These are phyloP conservation scores for Raffaelea ambrosiae DNA, from an alignment of 2,329 filamentous ascomycete species.

Conservation along the genomic window DNA sequence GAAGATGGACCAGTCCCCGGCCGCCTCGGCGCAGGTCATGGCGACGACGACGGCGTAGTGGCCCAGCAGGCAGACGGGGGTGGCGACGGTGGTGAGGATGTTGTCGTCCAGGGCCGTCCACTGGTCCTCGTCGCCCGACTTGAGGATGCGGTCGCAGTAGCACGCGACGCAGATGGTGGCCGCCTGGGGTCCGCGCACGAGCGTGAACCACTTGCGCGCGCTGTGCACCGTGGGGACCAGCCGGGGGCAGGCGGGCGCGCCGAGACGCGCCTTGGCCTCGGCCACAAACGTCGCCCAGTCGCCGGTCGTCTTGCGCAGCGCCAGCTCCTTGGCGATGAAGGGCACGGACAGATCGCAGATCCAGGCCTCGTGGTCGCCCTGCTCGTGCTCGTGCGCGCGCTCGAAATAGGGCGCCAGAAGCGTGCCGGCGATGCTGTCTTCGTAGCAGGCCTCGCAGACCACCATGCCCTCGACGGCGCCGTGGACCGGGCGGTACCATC, in stretches of 20 bases:
- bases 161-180: constrained; percentile 21
- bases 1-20: background rate
- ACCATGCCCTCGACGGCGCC: constrained; percentile 23
- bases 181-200: constrained; percentile 14
- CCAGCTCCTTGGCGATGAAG: constrained; percentile 21
- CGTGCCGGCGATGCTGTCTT: constrained; percentile 21
- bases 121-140: background rate
- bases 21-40: background rate
- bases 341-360: constrained; percentile 24
- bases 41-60: background rate
- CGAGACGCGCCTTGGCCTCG: constrained; percentile 17
- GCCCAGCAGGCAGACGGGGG: background rate
- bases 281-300: constrained; percentile 25
- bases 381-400: constrained; percentile 8
- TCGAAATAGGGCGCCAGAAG: constrained; percentile 22
- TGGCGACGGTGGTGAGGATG: background rate
- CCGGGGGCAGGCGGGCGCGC: constrained; percentile 5
- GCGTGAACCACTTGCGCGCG: constrained; percentile 23
- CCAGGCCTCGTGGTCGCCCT: constrained; percentile 22
- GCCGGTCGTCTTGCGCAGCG: constrained; percentile 13
- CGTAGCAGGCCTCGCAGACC: constrained; percentile 29
- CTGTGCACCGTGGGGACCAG: no score
- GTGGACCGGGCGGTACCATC: constrained; percentile 22
- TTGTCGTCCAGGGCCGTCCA: background rate
- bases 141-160: background rate